Evolutionary conservation across 306 rosid species (phyloP).

Genomic region (Gastrolobium bilobum): DNA sequence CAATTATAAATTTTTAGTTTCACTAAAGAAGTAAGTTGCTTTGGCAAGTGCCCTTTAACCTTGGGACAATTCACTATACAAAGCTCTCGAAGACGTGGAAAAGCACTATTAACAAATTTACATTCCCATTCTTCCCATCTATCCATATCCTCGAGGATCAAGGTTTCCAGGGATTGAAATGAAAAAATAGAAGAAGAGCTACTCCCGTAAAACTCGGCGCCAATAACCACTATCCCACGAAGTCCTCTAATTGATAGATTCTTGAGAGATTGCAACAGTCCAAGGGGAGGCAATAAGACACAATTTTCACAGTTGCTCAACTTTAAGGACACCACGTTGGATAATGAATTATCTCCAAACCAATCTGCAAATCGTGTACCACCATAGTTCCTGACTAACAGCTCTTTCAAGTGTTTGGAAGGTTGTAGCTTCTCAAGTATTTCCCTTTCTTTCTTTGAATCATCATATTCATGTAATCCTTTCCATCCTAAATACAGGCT

Average conservation of each 20-base stretch:
- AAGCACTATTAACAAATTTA: background rate
- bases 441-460: background rate
- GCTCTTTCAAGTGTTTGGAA: slow-evolving; percentile 7
- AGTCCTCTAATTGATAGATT: fast-evolving
- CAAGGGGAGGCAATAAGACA: slow-evolving; percentile 27
- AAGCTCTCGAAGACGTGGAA: slow-evolving; percentile 20
- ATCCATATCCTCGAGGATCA: background rate
- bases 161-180: background rate
- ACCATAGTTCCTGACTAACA: background rate
- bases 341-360: slow-evolving; percentile 29
- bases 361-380: slow-evolving; percentile 36
- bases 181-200: background rate
- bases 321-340: slow-evolving; percentile 8
- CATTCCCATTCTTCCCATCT: slow-evolving; percentile 35
- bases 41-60: slow-evolving; percentile 18
- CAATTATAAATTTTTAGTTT: background rate
- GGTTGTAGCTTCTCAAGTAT: slow-evolving; percentile 46
- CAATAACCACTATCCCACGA: background rate
- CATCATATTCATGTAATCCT: background rate
- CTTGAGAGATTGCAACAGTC: slow-evolving; percentile 7
- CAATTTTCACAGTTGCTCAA: background rate
- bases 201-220: slow-evolving; percentile 1
- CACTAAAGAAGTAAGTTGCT: background rate
- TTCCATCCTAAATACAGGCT: slow-evolving; percentile 23
- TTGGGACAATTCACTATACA: background rate